Evolutionary conservation across 2,329 filamentous ascomycete species (phyloP).

Genomic region (Xylaria hypoxylon): DNA sequence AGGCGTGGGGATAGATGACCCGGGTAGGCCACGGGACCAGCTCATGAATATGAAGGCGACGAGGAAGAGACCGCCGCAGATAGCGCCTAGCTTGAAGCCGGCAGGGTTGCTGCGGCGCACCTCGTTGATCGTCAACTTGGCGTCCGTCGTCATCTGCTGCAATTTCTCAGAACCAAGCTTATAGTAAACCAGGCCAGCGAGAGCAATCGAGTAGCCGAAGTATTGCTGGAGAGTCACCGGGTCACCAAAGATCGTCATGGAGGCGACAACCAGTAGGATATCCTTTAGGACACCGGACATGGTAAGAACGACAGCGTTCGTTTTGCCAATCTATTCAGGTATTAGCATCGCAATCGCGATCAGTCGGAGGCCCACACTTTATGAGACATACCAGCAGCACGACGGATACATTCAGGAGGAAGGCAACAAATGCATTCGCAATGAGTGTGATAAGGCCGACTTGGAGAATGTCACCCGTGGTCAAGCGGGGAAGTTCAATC

Average conservation of each 20-base stretch:
- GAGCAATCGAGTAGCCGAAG: conserved; percentile 76
- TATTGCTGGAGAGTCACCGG: conserved; percentile 73
- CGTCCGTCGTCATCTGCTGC: conserved; percentile 44
- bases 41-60: conserved; percentile 39
- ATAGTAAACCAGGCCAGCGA: conserved; percentile 50
- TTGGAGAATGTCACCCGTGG: conserved; percentile 72
- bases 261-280: conserved; percentile 75
- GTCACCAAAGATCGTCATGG: conserved; percentile 75
- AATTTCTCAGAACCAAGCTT: conserved; percentile 47
- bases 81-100: conserved; percentile 39
- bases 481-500: conserved; percentile 74
- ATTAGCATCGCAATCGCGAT: conserved; percentile 16
- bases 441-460: conserved; percentile 75
- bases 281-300: conserved; percentile 79
- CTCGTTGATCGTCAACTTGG: conserved; percentile 38
- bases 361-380: neutral
- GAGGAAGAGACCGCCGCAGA: conserved; percentile 41
- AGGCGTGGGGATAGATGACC: conserved; percentile 35
- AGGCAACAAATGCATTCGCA: conserved; percentile 80
- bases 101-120: conserved; percentile 43
- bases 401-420: conserved; percentile 84
- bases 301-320: conserved; percentile 78
- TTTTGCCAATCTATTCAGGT: conserved; percentile 69
- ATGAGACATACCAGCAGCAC: conserved; percentile 78
- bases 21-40: conserved; percentile 39